Percentiles rank a stretch among this genome's conserved stretches.
phyloP scores from a whole-genome alignment of 805 yeast species.

The Debaryomyces castellii region DNA sequence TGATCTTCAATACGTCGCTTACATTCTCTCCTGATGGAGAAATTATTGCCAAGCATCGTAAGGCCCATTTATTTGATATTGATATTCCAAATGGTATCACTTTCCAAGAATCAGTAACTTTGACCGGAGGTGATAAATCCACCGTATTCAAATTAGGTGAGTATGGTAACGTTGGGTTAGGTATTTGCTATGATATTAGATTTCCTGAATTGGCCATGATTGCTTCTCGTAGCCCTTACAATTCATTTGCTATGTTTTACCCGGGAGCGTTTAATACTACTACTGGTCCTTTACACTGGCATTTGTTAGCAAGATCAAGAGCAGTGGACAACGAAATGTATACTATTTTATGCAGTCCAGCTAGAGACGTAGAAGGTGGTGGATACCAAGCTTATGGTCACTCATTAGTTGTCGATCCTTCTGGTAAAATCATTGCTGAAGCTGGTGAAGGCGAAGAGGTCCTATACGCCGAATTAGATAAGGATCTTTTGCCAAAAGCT shows the following conservation, averaged over 20 bases:
- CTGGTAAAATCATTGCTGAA: constrained; percentile 42
- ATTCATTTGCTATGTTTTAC: constrained; percentile 73
- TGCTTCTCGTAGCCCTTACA: constrained; percentile 58
- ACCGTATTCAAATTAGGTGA: constrained; percentile 71
- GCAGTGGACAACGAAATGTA: constrained; percentile 75
- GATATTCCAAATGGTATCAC: constrained; percentile 85
- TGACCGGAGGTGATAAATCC: constrained; percentile 78
- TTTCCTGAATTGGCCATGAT: constrained; percentile 75
- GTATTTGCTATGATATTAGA: constrained; percentile 81
- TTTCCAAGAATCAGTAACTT: constrained; percentile 75
- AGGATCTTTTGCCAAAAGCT: constrained; percentile 38
- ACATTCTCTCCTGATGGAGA: constrained; percentile 73
- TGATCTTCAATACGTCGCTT: constrained; percentile 68
- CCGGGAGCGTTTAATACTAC: constrained; percentile 86
- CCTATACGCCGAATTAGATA: constrained; percentile 40
- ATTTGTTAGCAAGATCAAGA: constrained; percentile 66
- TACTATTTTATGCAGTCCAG: constrained; percentile 83
- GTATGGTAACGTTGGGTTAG: constrained; percentile 74
- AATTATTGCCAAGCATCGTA: constrained; percentile 80
- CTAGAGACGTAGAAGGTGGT: constrained; percentile 61
- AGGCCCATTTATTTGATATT: constrained; percentile 87
- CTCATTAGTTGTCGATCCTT: constrained; percentile 44
- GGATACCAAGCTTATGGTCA: constrained; percentile 49
- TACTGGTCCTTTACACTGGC: constrained; percentile 86
- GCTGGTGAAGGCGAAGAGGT: constrained; percentile 48